phyloP scores from a whole-genome alignment of 208 protist genomes.

The Leishmania braziliensis region DNA sequence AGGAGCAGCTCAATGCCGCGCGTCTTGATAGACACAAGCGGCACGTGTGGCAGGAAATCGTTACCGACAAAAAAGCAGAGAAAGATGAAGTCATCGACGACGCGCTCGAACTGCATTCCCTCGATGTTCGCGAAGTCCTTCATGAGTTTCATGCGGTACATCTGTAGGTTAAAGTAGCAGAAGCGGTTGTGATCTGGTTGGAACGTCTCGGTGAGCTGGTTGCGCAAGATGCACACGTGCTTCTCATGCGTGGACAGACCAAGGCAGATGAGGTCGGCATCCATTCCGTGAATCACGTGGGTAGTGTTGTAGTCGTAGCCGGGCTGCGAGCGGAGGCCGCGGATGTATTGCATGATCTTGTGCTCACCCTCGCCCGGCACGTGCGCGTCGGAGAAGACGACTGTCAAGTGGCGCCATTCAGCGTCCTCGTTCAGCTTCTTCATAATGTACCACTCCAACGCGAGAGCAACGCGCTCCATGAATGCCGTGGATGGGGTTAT shows the following conservation, averaged over 20 bases:
- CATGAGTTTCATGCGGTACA: slow-evolving; percentile 71
- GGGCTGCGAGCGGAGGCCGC: slow-evolving; percentile 79
- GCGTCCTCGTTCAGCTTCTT: slow-evolving; percentile 95
- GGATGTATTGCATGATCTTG: slow-evolving; percentile 96
- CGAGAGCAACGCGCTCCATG: slow-evolving; percentile 95
- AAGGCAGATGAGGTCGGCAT: slow-evolving; percentile 99
- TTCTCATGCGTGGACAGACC: slow-evolving; percentile 98
- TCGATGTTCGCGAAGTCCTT: slow-evolving; percentile 80
- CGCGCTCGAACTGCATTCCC: slow-evolving; percentile 95
- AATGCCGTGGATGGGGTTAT: slow-evolving; percentile 99
- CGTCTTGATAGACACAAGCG: slow-evolving; percentile 97
- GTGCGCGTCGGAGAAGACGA: slow-evolving; percentile 96
- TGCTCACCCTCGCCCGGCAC: slow-evolving; percentile 98
- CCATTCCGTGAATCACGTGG: slow-evolving; percentile 99
- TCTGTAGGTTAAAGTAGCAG: slow-evolving; percentile 88
- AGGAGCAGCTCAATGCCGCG: slow-evolving; percentile 96
- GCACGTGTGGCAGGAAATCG: slow-evolving; percentile 99
- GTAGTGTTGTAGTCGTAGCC: slow-evolving; percentile 96
- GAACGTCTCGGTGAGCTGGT: slow-evolving; percentile 94
- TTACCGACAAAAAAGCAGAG: slow-evolving; percentile 99
- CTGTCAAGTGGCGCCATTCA: slow-evolving; percentile 90
- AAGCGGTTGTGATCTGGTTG: slow-evolving; percentile 76
- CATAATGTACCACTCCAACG: slow-evolving; percentile 95
- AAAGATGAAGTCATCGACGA: slow-evolving; percentile 99
- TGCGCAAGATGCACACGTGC: slow-evolving; percentile 97